Conservation (phyloP, 306 rosid genomes). For the Glycine latifolia region DNA sequence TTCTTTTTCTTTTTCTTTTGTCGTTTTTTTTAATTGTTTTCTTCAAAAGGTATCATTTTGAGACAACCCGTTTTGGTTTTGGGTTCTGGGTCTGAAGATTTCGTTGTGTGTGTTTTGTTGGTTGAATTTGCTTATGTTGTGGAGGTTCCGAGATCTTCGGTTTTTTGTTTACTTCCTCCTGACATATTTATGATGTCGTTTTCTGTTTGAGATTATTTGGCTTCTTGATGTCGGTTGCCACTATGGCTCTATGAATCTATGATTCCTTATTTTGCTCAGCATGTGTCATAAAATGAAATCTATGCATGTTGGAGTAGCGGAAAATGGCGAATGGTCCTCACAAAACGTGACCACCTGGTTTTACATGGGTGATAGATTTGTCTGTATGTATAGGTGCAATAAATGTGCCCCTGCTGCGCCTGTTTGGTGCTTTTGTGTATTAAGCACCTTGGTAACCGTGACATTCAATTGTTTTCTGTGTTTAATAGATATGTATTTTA, state of each 20-base stretch:
- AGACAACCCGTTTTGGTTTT: slow-evolving; percentile 10
- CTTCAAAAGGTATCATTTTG: slow-evolving; percentile 15
- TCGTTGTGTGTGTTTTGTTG: neutral
- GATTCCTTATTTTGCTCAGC: slow-evolving; percentile 15
- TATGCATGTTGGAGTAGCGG: slow-evolving; percentile 7
- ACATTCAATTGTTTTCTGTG: slow-evolving; percentile 18
- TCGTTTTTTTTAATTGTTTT: neutral
- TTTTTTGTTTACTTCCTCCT: slow-evolving; percentile 28
- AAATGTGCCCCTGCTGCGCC: slow-evolving; percentile 37
- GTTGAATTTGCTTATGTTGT: neutral
- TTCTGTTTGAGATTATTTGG: slow-evolving; percentile 36
- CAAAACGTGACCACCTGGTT: slow-evolving; percentile 42
- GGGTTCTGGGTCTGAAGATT: slow-evolving; percentile 17
- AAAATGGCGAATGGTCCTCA: slow-evolving; percentile 47
- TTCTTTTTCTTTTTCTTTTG: neutral
- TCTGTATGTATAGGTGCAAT: slow-evolving; percentile 42
- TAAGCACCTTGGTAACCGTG: slow-evolving; percentile 31
- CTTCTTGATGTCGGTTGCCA: slow-evolving; percentile 22
- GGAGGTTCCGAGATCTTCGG: slow-evolving; percentile 27
- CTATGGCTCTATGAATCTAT: neutral
- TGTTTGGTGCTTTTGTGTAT: slow-evolving; percentile 32
- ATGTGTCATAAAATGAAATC: slow-evolving; percentile 30
- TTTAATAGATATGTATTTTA: neutral
- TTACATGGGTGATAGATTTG: slow-evolving; percentile 19
- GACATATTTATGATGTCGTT: slow-evolving; percentile 38